Percentiles rank a stretch among this genome's conserved stretches.
phyloP scores from a whole-genome alignment of 1,139 yeast genomes.

The Scheffersomyces lignicola region DNA sequence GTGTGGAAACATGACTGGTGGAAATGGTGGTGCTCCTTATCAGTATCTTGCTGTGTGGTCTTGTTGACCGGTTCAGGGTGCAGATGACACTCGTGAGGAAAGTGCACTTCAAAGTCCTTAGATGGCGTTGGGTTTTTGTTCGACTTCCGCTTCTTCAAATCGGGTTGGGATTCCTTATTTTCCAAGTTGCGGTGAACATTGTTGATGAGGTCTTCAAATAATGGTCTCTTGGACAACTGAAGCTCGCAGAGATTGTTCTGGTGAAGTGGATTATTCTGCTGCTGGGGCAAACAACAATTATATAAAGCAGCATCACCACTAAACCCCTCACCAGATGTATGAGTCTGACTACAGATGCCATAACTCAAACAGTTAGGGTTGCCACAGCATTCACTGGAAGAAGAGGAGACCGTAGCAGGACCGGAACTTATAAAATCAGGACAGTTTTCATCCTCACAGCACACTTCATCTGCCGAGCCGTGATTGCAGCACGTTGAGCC shows the following conservation, averaged over 20 bases:
- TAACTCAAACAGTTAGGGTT: conserved; percentile 14
- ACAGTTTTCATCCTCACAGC: conserved; percentile 16
- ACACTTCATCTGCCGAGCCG: conserved; percentile 13
- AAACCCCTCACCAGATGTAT: conserved; percentile 16
- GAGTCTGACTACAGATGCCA: conserved; percentile 16
- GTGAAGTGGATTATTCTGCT: conserved; percentile 13
- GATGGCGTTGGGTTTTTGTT: conserved; percentile 5
- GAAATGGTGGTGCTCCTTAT: conserved; percentile 21
- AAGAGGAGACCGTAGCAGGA: background rate
- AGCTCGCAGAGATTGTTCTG: conserved; percentile 30
- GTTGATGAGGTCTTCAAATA: conserved; percentile 36
- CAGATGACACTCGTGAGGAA: conserved; percentile 43
- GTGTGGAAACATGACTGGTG: conserved; percentile 52
- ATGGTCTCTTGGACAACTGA: conserved; percentile 16
- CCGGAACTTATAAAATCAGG: conserved; percentile 4
- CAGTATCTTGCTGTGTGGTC: conserved; percentile 11
- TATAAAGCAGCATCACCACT: conserved; percentile 10
- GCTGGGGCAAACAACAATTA: conserved; percentile 8
- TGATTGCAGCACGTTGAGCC: conserved; percentile 11
- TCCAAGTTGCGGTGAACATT: conserved; percentile 31
- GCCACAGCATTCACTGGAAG: conserved; percentile 15
- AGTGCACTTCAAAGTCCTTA: conserved; percentile 19
- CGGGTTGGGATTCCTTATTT: conserved; percentile 7
- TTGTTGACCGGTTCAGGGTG: conserved; percentile 7
- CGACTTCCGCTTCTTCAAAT: conserved; percentile 7